Evolutionary conservation across 768 basidiomycete genomes (phyloP).

Genomic region (Mycena sanguinolenta): DNA sequence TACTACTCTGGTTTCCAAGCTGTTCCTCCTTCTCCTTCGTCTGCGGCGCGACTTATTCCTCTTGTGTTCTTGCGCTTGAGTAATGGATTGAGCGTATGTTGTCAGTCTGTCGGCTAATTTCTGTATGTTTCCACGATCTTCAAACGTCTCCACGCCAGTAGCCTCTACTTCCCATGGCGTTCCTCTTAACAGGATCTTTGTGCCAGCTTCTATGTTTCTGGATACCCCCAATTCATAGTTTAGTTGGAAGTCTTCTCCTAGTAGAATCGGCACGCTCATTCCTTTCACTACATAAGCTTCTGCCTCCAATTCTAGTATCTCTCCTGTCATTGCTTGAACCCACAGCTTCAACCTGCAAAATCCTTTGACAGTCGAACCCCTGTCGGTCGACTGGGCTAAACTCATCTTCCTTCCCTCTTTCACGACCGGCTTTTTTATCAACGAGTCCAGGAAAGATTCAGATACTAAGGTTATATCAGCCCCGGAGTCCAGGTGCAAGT

Average conservation of each 20-base stretch:
- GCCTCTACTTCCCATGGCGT: not conserved
- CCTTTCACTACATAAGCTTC: not conserved
- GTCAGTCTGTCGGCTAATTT: not conserved
- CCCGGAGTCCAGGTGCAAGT: not conserved
- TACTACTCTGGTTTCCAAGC: not conserved
- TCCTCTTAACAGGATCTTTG: no score
- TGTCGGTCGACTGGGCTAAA: not conserved
- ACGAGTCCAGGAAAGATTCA: not conserved
- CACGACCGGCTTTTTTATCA: not conserved
- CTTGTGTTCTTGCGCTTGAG: not conserved
- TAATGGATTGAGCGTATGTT: not conserved
- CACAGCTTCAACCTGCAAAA: not conserved
- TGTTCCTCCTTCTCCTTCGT: not conserved
- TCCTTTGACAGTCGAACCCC: not conserved
- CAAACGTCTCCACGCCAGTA: not conserved
- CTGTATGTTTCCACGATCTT: not conserved
- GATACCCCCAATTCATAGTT: not conserved
- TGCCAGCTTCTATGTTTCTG: no score
- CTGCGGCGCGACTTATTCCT: not conserved
- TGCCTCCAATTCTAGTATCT: not conserved
- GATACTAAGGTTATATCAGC: conserved; percentile 4
- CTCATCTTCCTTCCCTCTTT: conserved; percentile 1
- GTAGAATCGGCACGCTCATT: not conserved
- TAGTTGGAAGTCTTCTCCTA: not conserved
- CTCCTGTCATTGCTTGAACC: not conserved